Percentiles rank a stretch among this genome's conserved stretches.
Evolutionary conservation across 2,329 filamentous ascomycete species (phyloP).

Genomic region (Cladorrhinum sp.): DNA sequence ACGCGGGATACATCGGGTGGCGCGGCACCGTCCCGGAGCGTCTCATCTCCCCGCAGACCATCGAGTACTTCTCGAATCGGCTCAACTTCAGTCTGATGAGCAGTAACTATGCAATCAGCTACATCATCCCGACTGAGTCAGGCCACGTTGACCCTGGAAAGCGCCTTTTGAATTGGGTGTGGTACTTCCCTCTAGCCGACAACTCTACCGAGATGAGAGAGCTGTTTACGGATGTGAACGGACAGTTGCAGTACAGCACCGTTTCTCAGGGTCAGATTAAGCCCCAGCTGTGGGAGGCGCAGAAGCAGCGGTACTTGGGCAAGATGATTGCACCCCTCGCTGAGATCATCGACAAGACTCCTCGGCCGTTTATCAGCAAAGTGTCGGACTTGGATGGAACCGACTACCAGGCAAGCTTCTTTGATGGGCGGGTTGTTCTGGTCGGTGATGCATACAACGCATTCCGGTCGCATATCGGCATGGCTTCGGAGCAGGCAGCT

Average conservation of each 20-base stretch:
- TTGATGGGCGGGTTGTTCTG: constrained; percentile 40
- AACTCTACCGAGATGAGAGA: constrained; percentile 37
- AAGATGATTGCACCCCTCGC: constrained; percentile 38
- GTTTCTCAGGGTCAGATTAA: constrained; percentile 40
- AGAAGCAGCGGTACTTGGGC: constrained; percentile 3
- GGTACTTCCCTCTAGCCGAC: constrained; percentile 42
- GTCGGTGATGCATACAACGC: constrained; percentile 45
- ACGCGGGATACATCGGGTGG: constrained; percentile 29
- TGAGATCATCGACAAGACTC: constrained; percentile 39
- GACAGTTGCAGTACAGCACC: constrained; percentile 39
- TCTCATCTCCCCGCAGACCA: constrained; percentile 21
- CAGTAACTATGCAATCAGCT: constrained; percentile 37
- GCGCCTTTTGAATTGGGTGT: constrained; percentile 45
- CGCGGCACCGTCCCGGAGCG: constrained; percentile 24
- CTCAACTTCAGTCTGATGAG: constrained; percentile 11
- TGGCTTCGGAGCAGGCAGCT: constrained; percentile 46
- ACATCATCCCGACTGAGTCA: constrained; percentile 33
- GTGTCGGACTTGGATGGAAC: constrained; percentile 41
- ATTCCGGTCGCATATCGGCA: constrained; percentile 44
- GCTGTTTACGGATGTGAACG: constrained; percentile 43
- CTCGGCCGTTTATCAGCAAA: constrained; percentile 43
- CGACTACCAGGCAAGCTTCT: constrained; percentile 36
- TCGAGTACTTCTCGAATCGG: constrained; percentile 19
- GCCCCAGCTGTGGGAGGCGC: constrained; percentile 37
- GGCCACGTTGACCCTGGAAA: constrained; percentile 37